Evolutionary conservation across 495 filamentous ascomycete genomes (phyloP).

Genomic region (Daldinia vernicosa): DNA sequence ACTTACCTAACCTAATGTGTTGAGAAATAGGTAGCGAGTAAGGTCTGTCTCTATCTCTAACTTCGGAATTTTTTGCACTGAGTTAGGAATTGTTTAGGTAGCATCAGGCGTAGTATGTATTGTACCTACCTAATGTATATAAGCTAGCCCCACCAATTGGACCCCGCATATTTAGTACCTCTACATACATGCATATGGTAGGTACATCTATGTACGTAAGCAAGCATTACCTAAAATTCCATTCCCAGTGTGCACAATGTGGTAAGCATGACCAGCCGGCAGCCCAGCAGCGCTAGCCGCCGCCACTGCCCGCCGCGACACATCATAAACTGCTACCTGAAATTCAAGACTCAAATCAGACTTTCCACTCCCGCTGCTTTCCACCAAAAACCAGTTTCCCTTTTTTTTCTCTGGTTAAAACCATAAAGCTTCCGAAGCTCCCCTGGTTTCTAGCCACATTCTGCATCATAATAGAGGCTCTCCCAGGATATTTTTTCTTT

Average conservation of each 20-base stretch:
- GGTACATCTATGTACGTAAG: neutral
- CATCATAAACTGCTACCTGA: conserved; percentile 45
- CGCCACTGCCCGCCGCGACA: conserved; percentile 32
- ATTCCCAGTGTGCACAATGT: neutral
- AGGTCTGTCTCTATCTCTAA: too few relatives aligned
- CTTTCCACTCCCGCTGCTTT: conserved; percentile 34
- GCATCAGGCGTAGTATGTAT: neutral
- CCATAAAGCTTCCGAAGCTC: conserved; percentile 9
- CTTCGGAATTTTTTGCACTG: too few relatives aligned
- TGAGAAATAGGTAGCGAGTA: too few relatives aligned
- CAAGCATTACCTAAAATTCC: conserved; percentile 8
- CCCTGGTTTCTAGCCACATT: neutral
- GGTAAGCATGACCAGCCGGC: conserved; percentile 4
- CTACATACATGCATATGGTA: neutral
- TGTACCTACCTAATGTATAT: neutral
- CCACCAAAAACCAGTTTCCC: conserved; percentile 24
- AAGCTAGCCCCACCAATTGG: conserved; percentile 24
- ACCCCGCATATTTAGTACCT: conserved; percentile 27
- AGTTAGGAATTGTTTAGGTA: neutral
- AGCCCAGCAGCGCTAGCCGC: conserved; percentile 29
- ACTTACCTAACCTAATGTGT: too few relatives aligned
- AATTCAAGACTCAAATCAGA: conserved; percentile 35
- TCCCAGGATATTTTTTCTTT: conserved; percentile 1
- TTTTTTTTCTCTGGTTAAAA: conserved; percentile 13
- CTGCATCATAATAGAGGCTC: neutral